Evolutionary conservation across 1,284 basidiomycete genomes (phyloP), one percentile per base, ranked within the genome.

Genomic region (Cutaneotrichosporon curvatum): DNA sequence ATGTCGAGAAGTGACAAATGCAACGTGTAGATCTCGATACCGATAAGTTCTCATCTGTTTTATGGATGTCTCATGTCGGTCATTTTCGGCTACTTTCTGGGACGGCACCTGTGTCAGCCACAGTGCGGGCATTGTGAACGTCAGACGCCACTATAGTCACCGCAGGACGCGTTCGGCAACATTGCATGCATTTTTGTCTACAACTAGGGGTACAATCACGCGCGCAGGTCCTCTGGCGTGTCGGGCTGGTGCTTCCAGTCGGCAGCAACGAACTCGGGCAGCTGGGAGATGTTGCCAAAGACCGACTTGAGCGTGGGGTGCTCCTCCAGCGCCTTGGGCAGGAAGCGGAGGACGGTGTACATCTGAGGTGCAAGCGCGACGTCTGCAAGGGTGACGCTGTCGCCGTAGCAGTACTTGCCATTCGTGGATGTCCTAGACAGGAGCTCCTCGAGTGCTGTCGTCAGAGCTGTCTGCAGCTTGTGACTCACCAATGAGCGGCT

Each of bases 171-270:
- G n/a, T n/a, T n/a, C n/a, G n/a, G n/a, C n/a, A n/a, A n/a, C n/a
- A n/a, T n/a, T 12, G 25, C 25, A 28, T 28, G 25, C 25, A 28
- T 28, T 28, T 28, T 28, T 7, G 12, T 28, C 25, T 28, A 28
- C 25, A 28, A 28, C 25, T 12, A 28, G 8, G 8, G 25, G 25
- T 12, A 12, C 23, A 19, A n/a, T 16, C 19, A 43, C 22, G 42
- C 48, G 15, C 47, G 44, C 11, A 53, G 33, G 19, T 53, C 48
- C 16, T 37, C 51, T 16, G 51, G 51, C 20, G 52, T 54, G 48
- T 54, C 52, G 28, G 45, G 48, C 52, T 54, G 52, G 52, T 54
- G 52, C 40, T 39, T 39, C 36, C 40, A 54, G 48, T 54, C 52
- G 21, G 52, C 52, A 2, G 18, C 16, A 16, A 54, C 33, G n/a